These are phyloP conservation scores for Botryotinia narcissicola DNA, from an alignment of 2,329 filamentous ascomycete genomes.

Conservation along the genomic window DNA sequence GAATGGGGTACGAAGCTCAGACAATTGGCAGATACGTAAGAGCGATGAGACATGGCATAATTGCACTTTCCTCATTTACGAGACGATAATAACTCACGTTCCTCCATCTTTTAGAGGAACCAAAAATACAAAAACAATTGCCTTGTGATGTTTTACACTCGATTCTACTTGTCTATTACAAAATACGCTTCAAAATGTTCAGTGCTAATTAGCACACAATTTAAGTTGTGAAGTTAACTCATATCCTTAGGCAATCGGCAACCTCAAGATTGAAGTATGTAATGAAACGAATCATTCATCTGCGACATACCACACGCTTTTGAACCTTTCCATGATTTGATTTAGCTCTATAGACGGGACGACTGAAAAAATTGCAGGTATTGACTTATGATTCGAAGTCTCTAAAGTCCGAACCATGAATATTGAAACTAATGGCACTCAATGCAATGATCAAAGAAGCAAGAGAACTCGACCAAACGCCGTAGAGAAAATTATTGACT, in stretches of 20 bases:
- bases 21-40: background rate
- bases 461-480: background rate
- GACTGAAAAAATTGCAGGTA: background rate
- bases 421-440: background rate
- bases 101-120: background rate
- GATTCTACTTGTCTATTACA: background rate
- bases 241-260: too few relatives aligned
- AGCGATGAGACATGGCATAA: background rate
- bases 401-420: background rate
- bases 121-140: too few relatives aligned
- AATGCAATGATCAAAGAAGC: background rate
- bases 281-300: rapidly evolving
- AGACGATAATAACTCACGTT: rapidly evolving
- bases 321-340: rapidly evolving
- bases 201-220: rapidly evolving
- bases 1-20: background rate
- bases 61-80: background rate
- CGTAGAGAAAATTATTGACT: too few relatives aligned
- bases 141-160: background rate
- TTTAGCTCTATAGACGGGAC: rapidly evolving
- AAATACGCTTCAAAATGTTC: rapidly evolving
- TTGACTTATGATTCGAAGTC: background rate
- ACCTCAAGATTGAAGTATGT: too few relatives aligned
- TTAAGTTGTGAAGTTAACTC: background rate
- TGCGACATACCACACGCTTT: too few relatives aligned